Base-by-base conservation (phyloP, 2,329 filamentous ascomycete genomes). In the Colletotrichum gigasporum region DNA sequence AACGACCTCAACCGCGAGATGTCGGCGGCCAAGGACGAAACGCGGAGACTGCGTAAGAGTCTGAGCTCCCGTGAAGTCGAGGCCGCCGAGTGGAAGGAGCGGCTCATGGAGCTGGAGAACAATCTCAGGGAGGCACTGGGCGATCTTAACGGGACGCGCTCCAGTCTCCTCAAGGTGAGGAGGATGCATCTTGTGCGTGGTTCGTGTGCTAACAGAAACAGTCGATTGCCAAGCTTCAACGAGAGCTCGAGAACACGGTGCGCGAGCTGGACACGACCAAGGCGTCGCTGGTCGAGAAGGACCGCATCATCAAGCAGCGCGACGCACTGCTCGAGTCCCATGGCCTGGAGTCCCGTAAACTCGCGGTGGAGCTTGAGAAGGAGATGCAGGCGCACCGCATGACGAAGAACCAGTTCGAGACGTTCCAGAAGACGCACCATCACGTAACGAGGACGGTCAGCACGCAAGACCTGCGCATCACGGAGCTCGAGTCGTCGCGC, bases 1-100 rank as follows among this genome's bases (percentile, higher is more conserved):
- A 95, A 96, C 72, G 93, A 97, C 68, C 90, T 98, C 69, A 98
- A 97, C 74, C 85, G 89, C 39, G 94, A 98, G 76, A 87, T 90
- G 22, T 90, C 90, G 5, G 84, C 86, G 26, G 89, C 93, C 67
- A 97, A 96, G 80, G 96, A 98, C 67, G 96, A 98, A 73, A 87
- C 90, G 24, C 87, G 94, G 68, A 88, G 87, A 72, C 82, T 98
- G 69, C 91, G 93, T 73, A 96, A 97, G 83, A 93, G 83, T 70
- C 82, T 98, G 47, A 92, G 90, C 11, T 90, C 89, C 50, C 90
- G 93, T 57, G 94, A 98, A 76, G 90, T 95, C 50, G 96, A 98
- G 76, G 93, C 93, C 8, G 90, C 89, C 9, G 91, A 94, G 68
- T 97, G 93, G 92, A 96, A 96, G 80, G 93, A 97, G 78, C 89